Percentiles rank a stretch among this genome's conserved stretches.
phyloP scores from a whole-genome alignment of 352 stramenopile genomes.

The Globisporangium splendens region DNA sequence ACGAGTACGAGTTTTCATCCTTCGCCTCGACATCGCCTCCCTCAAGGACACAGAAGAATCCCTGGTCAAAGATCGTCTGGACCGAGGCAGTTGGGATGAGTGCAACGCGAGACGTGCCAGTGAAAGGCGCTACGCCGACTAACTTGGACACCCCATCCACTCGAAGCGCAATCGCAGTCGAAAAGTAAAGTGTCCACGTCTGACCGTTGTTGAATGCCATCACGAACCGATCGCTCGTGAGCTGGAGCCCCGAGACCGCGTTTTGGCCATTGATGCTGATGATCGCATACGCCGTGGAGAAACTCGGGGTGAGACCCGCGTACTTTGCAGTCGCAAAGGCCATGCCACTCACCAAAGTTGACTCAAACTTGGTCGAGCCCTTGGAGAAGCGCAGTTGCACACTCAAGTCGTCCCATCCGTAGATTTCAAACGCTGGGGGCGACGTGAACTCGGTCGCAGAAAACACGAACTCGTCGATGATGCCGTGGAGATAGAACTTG shows the following conservation, averaged over 20 bases:
- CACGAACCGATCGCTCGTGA: conserved; percentile 41
- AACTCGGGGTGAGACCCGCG: conserved; percentile 33
- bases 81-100: conserved; percentile 29
- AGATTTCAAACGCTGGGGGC: conserved; percentile 36
- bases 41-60: conserved; percentile 38
- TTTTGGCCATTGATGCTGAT: conserved; percentile 41
- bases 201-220: conserved; percentile 74
- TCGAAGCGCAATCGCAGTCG: conserved; percentile 12
- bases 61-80: conserved; percentile 34
- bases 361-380: conserved; percentile 22
- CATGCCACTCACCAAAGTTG: conserved; percentile 67
- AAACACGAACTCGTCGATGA: conserved; percentile 74
- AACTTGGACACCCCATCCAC: neutral
- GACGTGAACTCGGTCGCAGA: conserved; percentile 44
- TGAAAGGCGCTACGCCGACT: conserved; percentile 11
- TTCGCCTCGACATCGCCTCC: conserved; percentile 39
- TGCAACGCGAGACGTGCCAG: conserved; percentile 51
- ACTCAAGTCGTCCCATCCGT: conserved; percentile 74
- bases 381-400: conserved; percentile 40
- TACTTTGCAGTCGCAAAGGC: conserved; percentile 74
- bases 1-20: conserved; percentile 44
- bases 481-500: conserved; percentile 47
- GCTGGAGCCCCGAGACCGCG: conserved; percentile 2
- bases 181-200: conserved; percentile 70
- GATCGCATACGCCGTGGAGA: conserved; percentile 40